Conservation (phyloP, 139 green algal genomes). For the Coccomyxa sp. region DNA sequence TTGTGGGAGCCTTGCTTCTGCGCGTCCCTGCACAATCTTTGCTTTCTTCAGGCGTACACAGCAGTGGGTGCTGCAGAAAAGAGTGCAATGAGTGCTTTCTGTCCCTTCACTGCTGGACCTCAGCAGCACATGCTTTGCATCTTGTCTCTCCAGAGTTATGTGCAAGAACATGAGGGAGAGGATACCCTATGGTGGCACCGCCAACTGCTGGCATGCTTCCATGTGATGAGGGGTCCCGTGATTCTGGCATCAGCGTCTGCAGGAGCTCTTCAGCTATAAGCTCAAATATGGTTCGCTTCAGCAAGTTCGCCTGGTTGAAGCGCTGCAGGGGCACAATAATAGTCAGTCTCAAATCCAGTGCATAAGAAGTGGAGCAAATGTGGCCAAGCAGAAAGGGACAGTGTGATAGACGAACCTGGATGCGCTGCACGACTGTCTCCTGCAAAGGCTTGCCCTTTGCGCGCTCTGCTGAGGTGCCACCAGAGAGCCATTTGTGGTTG, state of each 20-base stretch:
- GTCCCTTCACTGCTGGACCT: too few species aligned
- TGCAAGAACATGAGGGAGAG: too few species aligned
- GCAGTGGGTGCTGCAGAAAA: too few species aligned
- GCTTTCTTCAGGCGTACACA: too few species aligned
- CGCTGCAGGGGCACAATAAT: slow-evolving; percentile 43
- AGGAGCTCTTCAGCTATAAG: slow-evolving; percentile 86
- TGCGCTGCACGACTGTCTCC: slow-evolving; percentile 74
- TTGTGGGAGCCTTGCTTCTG: too few species aligned
- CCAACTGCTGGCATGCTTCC: too few species aligned
- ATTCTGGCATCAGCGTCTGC: slow-evolving; percentile 14
- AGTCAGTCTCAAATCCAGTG: background rate
- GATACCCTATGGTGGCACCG: too few species aligned
- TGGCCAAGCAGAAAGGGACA: background rate
- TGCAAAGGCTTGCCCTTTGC: slow-evolving; percentile 41
- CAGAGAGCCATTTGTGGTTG: slow-evolving; percentile 72
- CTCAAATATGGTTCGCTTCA: slow-evolving; percentile 86
- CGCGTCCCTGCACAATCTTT: too few species aligned
- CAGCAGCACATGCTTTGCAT: too few species aligned
- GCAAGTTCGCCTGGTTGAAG: slow-evolving; percentile 51
- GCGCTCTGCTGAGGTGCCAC: slow-evolving; percentile 29
- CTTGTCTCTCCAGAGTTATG: too few species aligned
- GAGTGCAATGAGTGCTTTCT: too few species aligned
- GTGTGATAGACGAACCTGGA: slow-evolving; percentile 44
- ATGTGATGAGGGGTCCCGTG: background rate
- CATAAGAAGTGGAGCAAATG: background rate